phyloP scores from a whole-genome alignment of 2,329 filamentous ascomycete species.

The Diplodia scrobiculata region DNA sequence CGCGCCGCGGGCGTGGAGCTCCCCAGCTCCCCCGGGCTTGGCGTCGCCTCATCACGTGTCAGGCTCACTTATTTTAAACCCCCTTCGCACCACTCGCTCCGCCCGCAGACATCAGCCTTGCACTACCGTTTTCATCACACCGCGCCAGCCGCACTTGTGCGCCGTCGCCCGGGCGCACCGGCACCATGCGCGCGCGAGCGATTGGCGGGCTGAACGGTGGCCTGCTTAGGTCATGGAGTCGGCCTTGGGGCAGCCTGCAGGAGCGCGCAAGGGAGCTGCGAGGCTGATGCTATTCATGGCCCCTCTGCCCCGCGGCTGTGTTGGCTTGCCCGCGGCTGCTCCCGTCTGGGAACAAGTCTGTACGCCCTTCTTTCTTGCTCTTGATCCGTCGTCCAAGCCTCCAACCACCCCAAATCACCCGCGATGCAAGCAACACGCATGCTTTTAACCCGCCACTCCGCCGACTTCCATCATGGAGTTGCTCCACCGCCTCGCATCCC shows the following conservation, averaged over 20 bases:
- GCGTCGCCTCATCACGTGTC: constrained; percentile 5
- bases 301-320: constrained; percentile 11
- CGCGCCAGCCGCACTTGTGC: constrained; percentile 1
- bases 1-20: not conserved
- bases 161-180: not conserved
- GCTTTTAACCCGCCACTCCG: constrained; percentile 1
- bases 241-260: constrained; percentile 22
- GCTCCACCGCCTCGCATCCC: not conserved
- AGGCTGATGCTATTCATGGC: constrained; percentile 19
- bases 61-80: not conserved
- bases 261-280: constrained; percentile 7
- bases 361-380: not conserved
- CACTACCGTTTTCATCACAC: constrained; percentile 5
- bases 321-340: not conserved
- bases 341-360: not conserved
- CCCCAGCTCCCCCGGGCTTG: not conserved
- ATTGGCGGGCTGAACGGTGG: constrained; percentile 3
- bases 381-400: too few relatives aligned
- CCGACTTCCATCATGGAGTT: not conserved
- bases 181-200: not conserved
- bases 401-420: not conserved
- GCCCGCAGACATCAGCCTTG: constrained; percentile 11
- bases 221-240: constrained; percentile 1
- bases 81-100: too few relatives aligned
- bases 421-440: not conserved